Percentiles rank a stretch among this genome's conserved stretches.
Conservation (phyloP, 2,329 filamentous ascomycete genomes). For the Seiridium cupressi region DNA sequence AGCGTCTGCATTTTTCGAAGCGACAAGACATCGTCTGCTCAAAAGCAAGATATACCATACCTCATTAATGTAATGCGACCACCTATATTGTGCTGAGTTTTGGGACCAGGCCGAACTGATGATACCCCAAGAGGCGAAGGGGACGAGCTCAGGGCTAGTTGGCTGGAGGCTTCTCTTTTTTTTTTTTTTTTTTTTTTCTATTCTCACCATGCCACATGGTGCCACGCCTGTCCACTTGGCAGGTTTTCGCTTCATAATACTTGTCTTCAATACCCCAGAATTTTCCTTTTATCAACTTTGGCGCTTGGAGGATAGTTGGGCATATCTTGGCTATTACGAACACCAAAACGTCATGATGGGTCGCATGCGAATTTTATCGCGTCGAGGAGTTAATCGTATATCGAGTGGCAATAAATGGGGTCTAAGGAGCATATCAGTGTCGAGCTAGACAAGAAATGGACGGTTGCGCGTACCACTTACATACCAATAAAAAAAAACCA, state of each 20-base stretch:
- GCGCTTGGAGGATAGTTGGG: neutral
- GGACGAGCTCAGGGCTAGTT: neutral
- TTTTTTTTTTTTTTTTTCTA: neutral
- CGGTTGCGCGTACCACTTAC: neutral
- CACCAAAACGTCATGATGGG: constrained; percentile 4
- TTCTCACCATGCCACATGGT: too few species aligned
- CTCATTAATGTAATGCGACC: constrained; percentile 7
- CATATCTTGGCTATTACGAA: neutral
- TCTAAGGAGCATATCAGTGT: neutral
- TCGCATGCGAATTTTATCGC: neutral
- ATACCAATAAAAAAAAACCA: neutral
- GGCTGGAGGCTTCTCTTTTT: neutral
- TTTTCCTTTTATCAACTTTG: neutral
- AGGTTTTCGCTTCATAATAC: neutral
- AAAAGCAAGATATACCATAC: constrained; percentile 6
- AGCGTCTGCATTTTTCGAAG: constrained; percentile 8
- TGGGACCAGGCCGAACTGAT: neutral
- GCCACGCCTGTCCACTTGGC: too few species aligned
- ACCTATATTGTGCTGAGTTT: neutral
- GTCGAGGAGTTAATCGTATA: constrained; percentile 8
- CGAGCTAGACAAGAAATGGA: neutral
- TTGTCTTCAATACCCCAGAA: constrained; percentile 4
- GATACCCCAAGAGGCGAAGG: constrained; percentile 1
- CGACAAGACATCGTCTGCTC: neutral
- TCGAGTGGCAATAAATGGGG: neutral